phyloP scores from a whole-genome alignment of 805 yeast species.

The Wickerhamiella brachini region DNA sequence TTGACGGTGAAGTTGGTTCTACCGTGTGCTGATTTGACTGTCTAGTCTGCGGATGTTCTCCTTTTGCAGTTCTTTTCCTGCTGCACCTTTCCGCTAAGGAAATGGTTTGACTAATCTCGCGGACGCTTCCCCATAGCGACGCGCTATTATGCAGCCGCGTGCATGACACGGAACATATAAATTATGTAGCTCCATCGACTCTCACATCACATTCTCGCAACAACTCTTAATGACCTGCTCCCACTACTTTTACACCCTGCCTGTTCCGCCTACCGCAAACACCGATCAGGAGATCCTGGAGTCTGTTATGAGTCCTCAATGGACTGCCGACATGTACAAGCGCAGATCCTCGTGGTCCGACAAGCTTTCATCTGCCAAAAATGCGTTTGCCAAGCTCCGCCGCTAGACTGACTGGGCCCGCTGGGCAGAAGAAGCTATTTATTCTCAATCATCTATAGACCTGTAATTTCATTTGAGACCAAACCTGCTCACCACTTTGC shows the following conservation, averaged over 20 bases:
- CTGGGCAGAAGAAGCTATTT: not conserved
- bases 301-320: not conserved
- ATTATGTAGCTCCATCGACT: not conserved
- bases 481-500: too few species aligned
- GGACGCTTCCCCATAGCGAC: not conserved
- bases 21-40: too few species aligned
- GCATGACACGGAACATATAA: not conserved
- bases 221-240: not conserved
- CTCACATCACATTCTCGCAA: too few species aligned
- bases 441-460: not conserved
- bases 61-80: not conserved
- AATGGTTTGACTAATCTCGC: not conserved
- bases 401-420: too few species aligned
- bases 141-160: not conserved
- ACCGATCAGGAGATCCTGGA: not conserved
- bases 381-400: not conserved
- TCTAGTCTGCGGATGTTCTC: too few species aligned
- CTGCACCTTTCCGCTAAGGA: not conserved
- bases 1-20: too few species aligned
- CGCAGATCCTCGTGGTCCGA: not conserved
- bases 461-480: too few species aligned
- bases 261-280: not conserved
- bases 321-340: not conserved
- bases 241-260: not conserved
- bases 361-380: not conserved